Conservation (phyloP, 768 basidiomycete species). For the Kwoniella sp. region DNA sequence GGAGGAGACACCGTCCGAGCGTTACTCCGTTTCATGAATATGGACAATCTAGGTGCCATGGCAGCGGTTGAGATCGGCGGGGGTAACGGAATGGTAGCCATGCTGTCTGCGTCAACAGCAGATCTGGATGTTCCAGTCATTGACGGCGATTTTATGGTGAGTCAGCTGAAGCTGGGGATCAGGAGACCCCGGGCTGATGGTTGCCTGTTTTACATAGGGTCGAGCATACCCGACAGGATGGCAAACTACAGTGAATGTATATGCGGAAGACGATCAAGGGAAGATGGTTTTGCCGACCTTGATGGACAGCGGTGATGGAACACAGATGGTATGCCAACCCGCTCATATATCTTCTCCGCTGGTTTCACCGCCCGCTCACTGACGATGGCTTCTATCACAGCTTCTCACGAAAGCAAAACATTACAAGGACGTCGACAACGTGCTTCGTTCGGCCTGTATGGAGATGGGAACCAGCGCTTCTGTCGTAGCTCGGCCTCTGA, state of each 20-base stretch:
- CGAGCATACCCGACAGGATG: constrained; percentile 54
- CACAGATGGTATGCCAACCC: constrained; percentile 46
- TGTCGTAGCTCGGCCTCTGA: constrained; percentile 59
- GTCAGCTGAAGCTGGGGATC: neutral
- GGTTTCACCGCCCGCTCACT: neutral
- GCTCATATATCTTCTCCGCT: neutral
- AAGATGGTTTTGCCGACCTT: constrained; percentile 55
- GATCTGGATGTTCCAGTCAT: constrained; percentile 39
- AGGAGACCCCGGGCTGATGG: too few species aligned
- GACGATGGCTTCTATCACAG: constrained; percentile 12
- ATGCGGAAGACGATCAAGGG: constrained; percentile 22
- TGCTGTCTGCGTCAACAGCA: constrained; percentile 36
- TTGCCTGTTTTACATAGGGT: too few species aligned
- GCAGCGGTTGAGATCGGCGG: constrained; percentile 59
- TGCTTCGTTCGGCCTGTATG: constrained; percentile 60
- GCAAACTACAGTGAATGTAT: constrained; percentile 47
- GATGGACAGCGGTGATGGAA: constrained; percentile 58
- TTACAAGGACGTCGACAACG: constrained; percentile 59
- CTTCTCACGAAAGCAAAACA: constrained; percentile 60
- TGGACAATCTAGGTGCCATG: constrained; percentile 40
- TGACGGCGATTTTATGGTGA: constrained; percentile 47
- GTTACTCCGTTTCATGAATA: neutral
- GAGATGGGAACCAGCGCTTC: constrained; percentile 63
- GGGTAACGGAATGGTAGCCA: constrained; percentile 57
- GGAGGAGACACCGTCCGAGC: neutral